Evolutionary conservation across 1,284 basidiomycete species (phyloP), one percentile per base, ranked within the genome.

Genomic region (Coniophora puteana): DNA sequence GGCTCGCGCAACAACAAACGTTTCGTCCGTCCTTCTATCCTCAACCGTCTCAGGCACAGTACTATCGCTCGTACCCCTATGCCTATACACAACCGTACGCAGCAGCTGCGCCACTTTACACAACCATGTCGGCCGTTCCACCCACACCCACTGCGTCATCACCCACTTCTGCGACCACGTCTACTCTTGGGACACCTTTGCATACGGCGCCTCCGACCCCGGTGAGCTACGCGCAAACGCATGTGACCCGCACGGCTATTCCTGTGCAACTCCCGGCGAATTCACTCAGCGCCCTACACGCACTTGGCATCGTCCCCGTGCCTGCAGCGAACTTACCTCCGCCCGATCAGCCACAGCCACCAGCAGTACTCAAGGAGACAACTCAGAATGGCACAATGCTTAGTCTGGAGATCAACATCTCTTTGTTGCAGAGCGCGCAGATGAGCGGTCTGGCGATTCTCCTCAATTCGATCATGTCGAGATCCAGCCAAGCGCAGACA

Each of bases 391-490:
- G 84, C 11, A 72, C 74, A 20, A 78, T 80, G 69, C 61, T 88
- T 46, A 83, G 72, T 52, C 63, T 89, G 43, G 86, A 89, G 49
- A 83, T 89, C 53, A 87, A 88, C 47, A 76, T 87, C 18, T 78
- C 78, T 12, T 60, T 80, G 12, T 64, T 89, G 41, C 81, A 86
- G 55, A 67, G 76, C 11, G 65, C 74, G 13, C 85, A 89, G 53
- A 82, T 85, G 78, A 83, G 72, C 51, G 83, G 84, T 10, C 52
- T 88, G 47, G 82, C 82, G 20, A 62, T 83, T 45, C 65, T 89
- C 8, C 61, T 89, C 45, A 86, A 84, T 57, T 78, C 80, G 5
- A 59, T 88, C 47, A 79, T 80, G 62, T 63, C 60, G 16, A 62
- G 60, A 30, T 46, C 62, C 18, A 52, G 57, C 16, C 53, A 60